Base-by-base conservation (phyloP, 805 yeast species). In the Candida krabiensis region DNA sequence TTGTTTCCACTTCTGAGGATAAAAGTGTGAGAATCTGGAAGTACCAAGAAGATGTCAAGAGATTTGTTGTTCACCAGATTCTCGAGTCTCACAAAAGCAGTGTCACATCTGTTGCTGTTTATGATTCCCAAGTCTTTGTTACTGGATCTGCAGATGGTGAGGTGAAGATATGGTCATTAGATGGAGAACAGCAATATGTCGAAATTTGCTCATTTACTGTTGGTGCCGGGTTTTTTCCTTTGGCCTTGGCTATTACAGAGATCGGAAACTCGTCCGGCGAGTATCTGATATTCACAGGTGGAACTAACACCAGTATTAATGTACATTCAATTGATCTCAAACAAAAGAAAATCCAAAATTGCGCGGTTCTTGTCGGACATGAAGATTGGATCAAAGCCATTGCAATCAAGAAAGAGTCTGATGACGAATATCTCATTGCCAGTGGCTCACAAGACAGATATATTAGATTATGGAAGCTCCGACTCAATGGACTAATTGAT, bases 301-400 rank as follows among this genome's bases (percentile, higher is more conserved):
- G 95, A 13, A 81, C 95, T 0, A 71, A 71, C 12, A 58, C 73
- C 8, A 54, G 58, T 22, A 53, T 90, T 4, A 78, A 70, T 41
- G 69, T 86, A 4, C 79, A 77, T 50, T 60, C 81, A 0, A 73
- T 80, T 43, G 52, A 47, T 9, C 35, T 43, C 5, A 23, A 38
- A 9, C 24, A 62, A 11, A 28, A 34, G 2, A 40, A 47, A 9
- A 63, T 71, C 28, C 36, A 51, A 7, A 66, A 64, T 37, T 67
- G 70, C 21, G 84, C 89, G 1, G 65, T 65, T 7, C 62, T 93
- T 23, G 73, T 80, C 19, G 99, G 99, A 4, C 99, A 93, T 59
- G 99, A 93, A 62, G 96, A 90, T 61, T 93, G 99, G 99, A 77
- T 93, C 35, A 84, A 85, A 56, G 72, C 87, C 11, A 63, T 93